Evolutionary conservation across 768 basidiomycete genomes (phyloP).

Genomic region (Serendipita sp.): DNA sequence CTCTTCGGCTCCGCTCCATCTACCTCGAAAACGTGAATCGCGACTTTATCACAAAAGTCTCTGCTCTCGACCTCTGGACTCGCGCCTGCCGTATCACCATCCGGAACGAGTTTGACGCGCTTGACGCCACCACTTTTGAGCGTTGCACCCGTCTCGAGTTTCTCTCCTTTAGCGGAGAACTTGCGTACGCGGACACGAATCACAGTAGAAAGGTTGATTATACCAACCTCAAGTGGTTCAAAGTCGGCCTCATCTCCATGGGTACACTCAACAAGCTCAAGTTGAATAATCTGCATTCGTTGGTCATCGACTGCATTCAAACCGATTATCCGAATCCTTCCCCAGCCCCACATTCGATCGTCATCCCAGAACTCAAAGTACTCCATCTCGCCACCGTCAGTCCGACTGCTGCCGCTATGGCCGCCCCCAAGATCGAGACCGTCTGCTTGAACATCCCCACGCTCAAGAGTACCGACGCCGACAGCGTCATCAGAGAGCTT

Average conservation of each 20-base stretch:
- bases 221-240: not conserved
- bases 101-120: not conserved
- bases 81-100: not conserved
- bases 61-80: not conserved
- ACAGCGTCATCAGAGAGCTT: not conserved
- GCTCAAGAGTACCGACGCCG: not conserved
- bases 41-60: not conserved
- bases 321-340: not conserved
- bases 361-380: constrained; percentile 1
- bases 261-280: not conserved
- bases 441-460: not conserved
- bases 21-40: constrained; percentile 1
- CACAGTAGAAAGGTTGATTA: not conserved
- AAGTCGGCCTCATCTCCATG: constrained; percentile 4
- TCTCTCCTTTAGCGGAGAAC: not conserved
- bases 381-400: not conserved
- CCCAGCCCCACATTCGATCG: not conserved
- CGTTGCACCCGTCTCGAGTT: not conserved
- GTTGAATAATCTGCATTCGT: not conserved
- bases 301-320: constrained; percentile 1
- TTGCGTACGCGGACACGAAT: not conserved
- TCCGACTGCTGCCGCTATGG: not conserved
- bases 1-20: not conserved
- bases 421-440: not conserved
- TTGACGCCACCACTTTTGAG: not conserved